Evolutionary conservation across 2,329 filamentous ascomycete species (phyloP), one percentile per base, ranked within the genome.

Genomic region (Cladophialophora bantiana): DNA sequence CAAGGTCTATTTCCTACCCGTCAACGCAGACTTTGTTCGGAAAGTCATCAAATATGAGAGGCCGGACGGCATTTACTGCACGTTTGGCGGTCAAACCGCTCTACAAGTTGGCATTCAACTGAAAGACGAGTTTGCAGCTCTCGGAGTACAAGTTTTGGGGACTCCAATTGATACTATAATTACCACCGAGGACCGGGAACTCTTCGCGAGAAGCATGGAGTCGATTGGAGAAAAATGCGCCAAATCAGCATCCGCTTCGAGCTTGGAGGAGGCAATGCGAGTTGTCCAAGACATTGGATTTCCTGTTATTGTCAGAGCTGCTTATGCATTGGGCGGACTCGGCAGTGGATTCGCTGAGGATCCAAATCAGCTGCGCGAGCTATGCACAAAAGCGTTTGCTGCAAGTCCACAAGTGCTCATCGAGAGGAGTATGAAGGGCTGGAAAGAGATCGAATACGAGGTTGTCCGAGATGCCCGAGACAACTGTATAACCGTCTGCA

Each of bases 361-460:
- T 78, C 89, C 96, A 73, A 80, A 86, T 1, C 89, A 99, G 78
- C 84, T 98, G 52, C 82, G 91, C 38, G 92, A 94, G 1, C 90
- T 98, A 54, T 98, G 95, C 85, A 90, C 92, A 79, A 97, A 96
- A 81, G 94, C 95, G 6, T 93, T 99, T 72, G 94, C 95, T 34
- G 94, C 92, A 72, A 97, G 93, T 77, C 95, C 95, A 7, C 95
- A 99, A 78, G 92, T 99, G 7, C 86, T 99, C 63, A 96, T 99
- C 74, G 95, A 99, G 83, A 89, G 92, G 78, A 96, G 93, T 83
- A 98, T 99, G 94, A 98, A 98, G 83, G 95, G 95, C 67, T 99
- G 95, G 95, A 99, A 99, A 81, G 95, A 99, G 81, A 96, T 98
- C 70, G 95, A 99, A 80, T 99, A 98, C 77, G 95, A 99, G 80